A percentile compares a stretch with the other conserved stretches of the same genome.
These are phyloP conservation scores for Cytospora mali DNA, from an alignment of 2,329 filamentous ascomycete species.

Conservation along the genomic window DNA sequence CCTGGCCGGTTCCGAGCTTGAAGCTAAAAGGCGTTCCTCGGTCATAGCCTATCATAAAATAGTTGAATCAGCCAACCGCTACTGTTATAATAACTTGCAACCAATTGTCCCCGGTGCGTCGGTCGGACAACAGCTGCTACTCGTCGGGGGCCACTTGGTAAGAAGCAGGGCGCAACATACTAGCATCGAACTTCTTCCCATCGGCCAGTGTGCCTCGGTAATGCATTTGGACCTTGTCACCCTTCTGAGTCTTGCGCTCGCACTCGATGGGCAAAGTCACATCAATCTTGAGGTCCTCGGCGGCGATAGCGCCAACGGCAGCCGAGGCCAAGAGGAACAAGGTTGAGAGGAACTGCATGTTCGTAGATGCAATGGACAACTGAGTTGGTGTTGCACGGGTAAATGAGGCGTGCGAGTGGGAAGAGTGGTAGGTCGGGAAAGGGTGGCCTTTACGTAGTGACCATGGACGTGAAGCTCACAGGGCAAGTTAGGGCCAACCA, in stretches of 20 bases:
- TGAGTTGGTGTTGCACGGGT: background rate
- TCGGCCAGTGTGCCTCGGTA: slow-evolving; percentile 79
- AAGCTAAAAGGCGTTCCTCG: slow-evolving; percentile 77
- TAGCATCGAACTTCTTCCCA: slow-evolving; percentile 82
- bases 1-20: slow-evolving; percentile 75
- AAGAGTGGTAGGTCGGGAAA: background rate
- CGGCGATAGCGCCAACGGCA: slow-evolving; percentile 54
- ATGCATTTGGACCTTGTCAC: slow-evolving; percentile 83
- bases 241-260: slow-evolving; percentile 72
- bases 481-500: background rate
- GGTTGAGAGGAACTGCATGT: slow-evolving; percentile 52
- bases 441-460: background rate
- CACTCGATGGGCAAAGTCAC: slow-evolving; percentile 75
- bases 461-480: background rate
- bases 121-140: background rate
- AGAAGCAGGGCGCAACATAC: slow-evolving; percentile 41
- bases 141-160: background rate
- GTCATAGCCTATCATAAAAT: slow-evolving; percentile 62
- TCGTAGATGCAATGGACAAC: slow-evolving; percentile 37
- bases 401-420: background rate
- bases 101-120: background rate
- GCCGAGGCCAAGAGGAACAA: slow-evolving; percentile 56
- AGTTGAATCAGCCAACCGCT: background rate
- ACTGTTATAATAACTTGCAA: slow-evolving; percentile 32
- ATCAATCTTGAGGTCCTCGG: slow-evolving; percentile 73